Percentiles rank a stretch among this genome's conserved stretches.
Conservation (phyloP, 164 flowering plant species). For the Dillenia turbinata region DNA sequence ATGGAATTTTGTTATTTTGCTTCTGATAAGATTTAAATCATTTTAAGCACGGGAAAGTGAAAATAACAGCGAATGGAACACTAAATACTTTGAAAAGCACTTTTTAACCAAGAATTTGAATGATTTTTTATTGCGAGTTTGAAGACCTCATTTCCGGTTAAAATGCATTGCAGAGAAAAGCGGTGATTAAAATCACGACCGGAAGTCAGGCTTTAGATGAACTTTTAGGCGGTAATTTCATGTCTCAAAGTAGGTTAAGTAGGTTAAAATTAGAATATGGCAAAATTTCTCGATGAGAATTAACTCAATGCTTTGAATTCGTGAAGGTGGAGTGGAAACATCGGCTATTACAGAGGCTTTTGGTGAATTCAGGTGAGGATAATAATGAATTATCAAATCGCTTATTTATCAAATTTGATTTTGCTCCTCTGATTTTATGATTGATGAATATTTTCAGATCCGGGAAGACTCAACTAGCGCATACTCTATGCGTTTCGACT, state of each 20-base stretch:
- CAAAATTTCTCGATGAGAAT: neutral
- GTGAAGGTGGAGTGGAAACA: slow-evolving; percentile 91
- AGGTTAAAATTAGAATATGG: neutral
- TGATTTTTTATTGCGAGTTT: neutral
- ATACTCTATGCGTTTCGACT: slow-evolving; percentile 91
- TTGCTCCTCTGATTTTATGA: neutral
- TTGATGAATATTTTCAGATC: slow-evolving; percentile 41
- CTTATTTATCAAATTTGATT: neutral
- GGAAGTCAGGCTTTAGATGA: slow-evolving; percentile 98
- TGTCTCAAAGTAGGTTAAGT: neutral
- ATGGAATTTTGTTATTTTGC: neutral
- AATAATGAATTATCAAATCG: neutral
- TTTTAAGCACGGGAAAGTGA: neutral
- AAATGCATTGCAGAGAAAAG: slow-evolving; percentile 79
- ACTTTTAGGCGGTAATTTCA: slow-evolving; percentile 75
- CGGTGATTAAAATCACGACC: slow-evolving; percentile 80
- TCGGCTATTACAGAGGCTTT: slow-evolving; percentile 89
- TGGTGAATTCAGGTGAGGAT: slow-evolving; percentile 86
- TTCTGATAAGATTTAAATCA: neutral
- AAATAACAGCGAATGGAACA: neutral
- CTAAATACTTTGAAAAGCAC: neutral
- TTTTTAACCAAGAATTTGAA: neutral
- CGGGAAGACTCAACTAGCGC: slow-evolving; percentile 99
- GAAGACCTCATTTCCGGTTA: slow-evolving; percentile 1
- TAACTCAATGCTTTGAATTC: slow-evolving; percentile 1